Evolutionary conservation across 2,329 filamentous ascomycete genomes (phyloP).

Genomic region (Thielaviopsis musarum): DNA sequence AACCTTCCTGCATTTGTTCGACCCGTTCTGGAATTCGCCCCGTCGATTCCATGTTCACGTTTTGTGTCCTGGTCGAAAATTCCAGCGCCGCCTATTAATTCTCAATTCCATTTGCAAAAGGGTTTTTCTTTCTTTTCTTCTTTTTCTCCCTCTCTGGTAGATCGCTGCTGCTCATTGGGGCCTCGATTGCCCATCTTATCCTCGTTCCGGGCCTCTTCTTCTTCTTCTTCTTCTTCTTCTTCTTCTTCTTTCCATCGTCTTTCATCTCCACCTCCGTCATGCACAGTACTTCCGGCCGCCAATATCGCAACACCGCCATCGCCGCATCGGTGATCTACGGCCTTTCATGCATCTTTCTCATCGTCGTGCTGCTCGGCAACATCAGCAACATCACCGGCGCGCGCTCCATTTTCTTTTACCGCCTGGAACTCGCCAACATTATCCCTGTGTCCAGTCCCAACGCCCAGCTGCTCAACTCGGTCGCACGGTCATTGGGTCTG

Average conservation of each 20-base stretch:
- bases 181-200: no score
- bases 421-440: conserved; percentile 67
- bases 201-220: background rate
- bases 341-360: conserved; percentile 58
- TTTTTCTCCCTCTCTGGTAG: no score
- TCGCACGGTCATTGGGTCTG: conserved; percentile 69
- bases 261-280: background rate
- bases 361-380: conserved; percentile 66
- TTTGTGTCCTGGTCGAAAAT: background rate
- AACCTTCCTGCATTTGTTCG: background rate
- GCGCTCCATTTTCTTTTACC: conserved; percentile 65
- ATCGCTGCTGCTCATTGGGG: no score
- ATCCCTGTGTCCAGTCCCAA: conserved; percentile 58
- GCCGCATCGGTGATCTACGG: conserved; percentile 55
- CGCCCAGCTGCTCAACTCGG: conserved; percentile 64
- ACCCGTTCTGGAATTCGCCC: background rate
- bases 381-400: conserved; percentile 44
- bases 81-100: background rate
- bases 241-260: background rate
- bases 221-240: background rate
- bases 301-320: conserved; percentile 41
- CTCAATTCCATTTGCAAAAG: no score
- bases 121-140: no score
- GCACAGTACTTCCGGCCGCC: conserved; percentile 7
- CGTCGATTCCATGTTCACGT: background rate